Conservation (phyloP, 2,329 filamentous ascomycete genomes). For the Myriosclerotinia duriaeana region DNA sequence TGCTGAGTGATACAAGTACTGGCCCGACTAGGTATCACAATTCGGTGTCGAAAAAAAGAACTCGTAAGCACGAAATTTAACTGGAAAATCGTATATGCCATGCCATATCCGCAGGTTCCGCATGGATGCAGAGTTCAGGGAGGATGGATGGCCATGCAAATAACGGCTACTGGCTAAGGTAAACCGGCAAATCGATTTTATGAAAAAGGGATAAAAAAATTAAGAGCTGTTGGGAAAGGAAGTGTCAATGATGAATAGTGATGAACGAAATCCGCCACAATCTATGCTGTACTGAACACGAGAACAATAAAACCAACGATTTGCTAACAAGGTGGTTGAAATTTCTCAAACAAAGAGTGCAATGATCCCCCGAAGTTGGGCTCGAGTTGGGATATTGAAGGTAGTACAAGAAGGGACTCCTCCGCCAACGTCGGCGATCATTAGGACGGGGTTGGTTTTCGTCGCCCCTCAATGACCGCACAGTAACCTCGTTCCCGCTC, state of each 20-base stretch:
- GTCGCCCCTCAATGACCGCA: background rate
- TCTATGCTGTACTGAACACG: conserved; percentile 11
- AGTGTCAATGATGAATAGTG: conserved; percentile 1
- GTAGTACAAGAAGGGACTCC: background rate
- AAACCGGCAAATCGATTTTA: background rate
- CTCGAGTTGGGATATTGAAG: background rate
- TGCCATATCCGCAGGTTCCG: background rate
- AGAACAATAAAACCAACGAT: conserved; percentile 3
- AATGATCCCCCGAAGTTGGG: background rate
- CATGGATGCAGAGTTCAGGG: background rate
- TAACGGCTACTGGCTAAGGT: background rate
- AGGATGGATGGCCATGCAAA: background rate
- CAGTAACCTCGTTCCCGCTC: no score
- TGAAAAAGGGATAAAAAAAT: background rate
- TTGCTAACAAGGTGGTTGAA: background rate
- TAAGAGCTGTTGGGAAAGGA: background rate
- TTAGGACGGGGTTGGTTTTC: background rate
- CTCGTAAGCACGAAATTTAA: conserved; percentile 10
- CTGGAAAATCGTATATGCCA: background rate
- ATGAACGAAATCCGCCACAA: conserved; percentile 5
- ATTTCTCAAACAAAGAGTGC: background rate
- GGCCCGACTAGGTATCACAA: conserved; percentile 4
- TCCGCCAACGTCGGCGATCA: conserved; percentile 3
- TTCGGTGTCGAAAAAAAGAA: background rate
- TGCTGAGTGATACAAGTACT: background rate